A percentile compares a stretch with the other conserved stretches of the same genome.
phyloP scores from a whole-genome alignment of 208 protist genomes.

The Leishmania tropica region DNA sequence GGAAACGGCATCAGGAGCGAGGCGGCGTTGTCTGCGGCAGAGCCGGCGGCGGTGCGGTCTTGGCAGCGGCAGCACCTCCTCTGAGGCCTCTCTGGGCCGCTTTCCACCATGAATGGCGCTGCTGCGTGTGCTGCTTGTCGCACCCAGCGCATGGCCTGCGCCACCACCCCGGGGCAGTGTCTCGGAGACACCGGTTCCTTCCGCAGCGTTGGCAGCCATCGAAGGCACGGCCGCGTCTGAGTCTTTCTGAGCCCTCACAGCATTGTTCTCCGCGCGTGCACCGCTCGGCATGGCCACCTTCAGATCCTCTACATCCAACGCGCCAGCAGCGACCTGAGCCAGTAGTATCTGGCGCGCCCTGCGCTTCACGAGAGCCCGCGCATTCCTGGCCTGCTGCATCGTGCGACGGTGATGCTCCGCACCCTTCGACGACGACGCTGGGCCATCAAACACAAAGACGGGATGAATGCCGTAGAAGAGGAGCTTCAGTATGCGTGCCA shows the following conservation, averaged over 20 bases:
- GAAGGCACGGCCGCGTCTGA: background rate
- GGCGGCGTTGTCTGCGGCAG: constrained; percentile 1
- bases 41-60: background rate
- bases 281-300: background rate
- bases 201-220: background rate
- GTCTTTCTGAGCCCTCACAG: background rate
- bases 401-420: constrained; percentile 61
- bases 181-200: background rate
- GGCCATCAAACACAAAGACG: constrained; percentile 91
- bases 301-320: constrained; percentile 41
- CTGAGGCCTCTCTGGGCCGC: background rate
- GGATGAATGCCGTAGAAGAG: constrained; percentile 88
- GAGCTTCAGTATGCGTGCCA: constrained; percentile 85
- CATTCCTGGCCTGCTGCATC: constrained; percentile 37
- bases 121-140: constrained; percentile 1
- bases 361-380: constrained; percentile 42
- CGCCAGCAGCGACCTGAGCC: constrained; percentile 68
- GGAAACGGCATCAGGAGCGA: constrained; percentile 60
- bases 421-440: constrained; percentile 55
- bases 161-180: background rate
- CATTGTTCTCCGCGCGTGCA: background rate
- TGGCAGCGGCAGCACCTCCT: constrained; percentile 1
- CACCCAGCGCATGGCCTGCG: background rate
- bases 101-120: background rate
- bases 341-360: constrained; percentile 68